Evolutionary conservation across 2,329 filamentous ascomycete species (phyloP), one percentile per base, ranked within the genome.

Genomic region (Cadophora gregata): DNA sequence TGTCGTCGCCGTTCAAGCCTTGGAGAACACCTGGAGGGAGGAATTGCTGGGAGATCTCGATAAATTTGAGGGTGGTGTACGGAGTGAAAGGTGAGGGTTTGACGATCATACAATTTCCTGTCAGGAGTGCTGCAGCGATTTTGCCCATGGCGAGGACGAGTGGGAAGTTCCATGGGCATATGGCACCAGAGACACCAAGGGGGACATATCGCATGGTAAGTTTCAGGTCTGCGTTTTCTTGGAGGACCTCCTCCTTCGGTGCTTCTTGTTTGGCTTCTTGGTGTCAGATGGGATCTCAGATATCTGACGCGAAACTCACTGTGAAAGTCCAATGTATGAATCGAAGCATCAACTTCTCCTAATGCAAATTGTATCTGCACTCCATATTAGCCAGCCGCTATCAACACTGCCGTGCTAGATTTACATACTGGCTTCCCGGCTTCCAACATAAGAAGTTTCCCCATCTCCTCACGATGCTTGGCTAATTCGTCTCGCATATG

Each of bases 131-230:
- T 0, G 81, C 78, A 9, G 77, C 79, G 42, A 85, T 80, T 74
- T 88, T 88, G 53, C 84, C 78, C 62, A 81, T 80, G 16, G 81
- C 79, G 1, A 83, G 77, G 64, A 82, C 79, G 31, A 84, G 70
- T 1, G 82, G 82, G 70, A 83, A 88, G 75, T 89, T 89, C 86
- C 86, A 89, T 0, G 86, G 86, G 27, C 84, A 83, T 70, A 88
- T 88, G 67, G 82, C 86, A 12, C 80, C 84, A 1, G 81, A 78
- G 3, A 85, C 79, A 45, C 84, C 84, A 51, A 85, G 78, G 0
- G 84, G 84, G 25, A 76, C 75, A 70, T 82, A 81, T 2, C 79
- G 81, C 2, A 79, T 79, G 21, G 64, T 85, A 76, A 65, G 84
- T 70, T 48, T 83, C 21, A 70, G 59, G 6, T 69, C 59, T 1